A percentile compares a stretch with the other conserved stretches of the same genome.
Evolutionary conservation across 2,329 filamentous ascomycete species (phyloP).

Genomic region (Phialophora macrospora): DNA sequence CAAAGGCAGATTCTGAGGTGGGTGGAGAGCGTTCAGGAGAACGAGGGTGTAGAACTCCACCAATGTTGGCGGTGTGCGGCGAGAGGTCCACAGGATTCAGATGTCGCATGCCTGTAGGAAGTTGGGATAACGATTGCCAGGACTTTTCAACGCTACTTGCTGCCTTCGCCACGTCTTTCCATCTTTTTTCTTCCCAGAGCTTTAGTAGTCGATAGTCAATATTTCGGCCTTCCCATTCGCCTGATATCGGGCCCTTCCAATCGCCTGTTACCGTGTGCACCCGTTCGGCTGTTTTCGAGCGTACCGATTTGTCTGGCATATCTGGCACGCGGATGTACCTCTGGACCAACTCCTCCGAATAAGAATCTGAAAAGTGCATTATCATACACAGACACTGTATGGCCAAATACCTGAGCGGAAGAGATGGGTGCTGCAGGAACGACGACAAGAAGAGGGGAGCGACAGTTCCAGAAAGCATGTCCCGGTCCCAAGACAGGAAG

Average conservation of each 20-base stretch:
- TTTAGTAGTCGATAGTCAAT: conserved; percentile 80
- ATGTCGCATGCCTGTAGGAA: conserved; percentile 38
- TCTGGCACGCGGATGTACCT: conserved; percentile 66
- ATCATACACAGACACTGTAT: conserved; percentile 80
- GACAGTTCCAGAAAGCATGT: conserved; percentile 68
- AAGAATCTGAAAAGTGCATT: conserved; percentile 78
- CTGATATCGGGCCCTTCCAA: conserved; percentile 57
- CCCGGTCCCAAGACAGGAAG: conserved; percentile 75
- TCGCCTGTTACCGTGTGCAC: too few species aligned
- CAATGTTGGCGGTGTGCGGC: conserved; percentile 67
- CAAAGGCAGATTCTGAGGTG: conserved; percentile 58
- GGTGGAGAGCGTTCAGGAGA: conserved; percentile 54
- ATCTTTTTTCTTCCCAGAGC: conserved; percentile 66
- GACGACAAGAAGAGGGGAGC: conserved; percentile 70
- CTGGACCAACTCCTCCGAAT: conserved; percentile 72
- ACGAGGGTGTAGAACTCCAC: conserved; percentile 69
- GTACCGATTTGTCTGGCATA: too few species aligned
- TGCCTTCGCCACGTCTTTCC: conserved; percentile 51
- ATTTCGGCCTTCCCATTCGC: conserved; percentile 72
- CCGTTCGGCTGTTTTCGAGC: too few species aligned
- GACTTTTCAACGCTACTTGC: conserved; percentile 56
- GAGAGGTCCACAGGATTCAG: conserved; percentile 54
- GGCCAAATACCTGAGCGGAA: conserved; percentile 75
- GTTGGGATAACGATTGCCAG: conserved; percentile 9
- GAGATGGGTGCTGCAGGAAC: conserved; percentile 65